These are phyloP conservation scores for Penicillium daleae DNA, from an alignment of 495 filamentous ascomycete species.

Conservation along the genomic window DNA sequence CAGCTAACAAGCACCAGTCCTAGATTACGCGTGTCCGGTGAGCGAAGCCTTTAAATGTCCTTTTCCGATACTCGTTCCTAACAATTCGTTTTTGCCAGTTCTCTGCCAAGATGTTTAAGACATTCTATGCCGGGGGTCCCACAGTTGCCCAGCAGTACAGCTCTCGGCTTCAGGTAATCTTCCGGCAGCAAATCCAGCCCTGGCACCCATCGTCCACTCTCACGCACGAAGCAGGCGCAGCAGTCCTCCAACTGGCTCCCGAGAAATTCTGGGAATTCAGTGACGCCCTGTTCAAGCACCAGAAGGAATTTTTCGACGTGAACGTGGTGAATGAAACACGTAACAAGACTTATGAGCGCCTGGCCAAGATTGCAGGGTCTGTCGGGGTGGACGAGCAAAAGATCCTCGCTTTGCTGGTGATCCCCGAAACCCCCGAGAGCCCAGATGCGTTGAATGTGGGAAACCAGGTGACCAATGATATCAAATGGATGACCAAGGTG, in stretches of 20 bases:
- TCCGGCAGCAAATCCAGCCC: slow-evolving; percentile 91
- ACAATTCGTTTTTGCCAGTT: slow-evolving; percentile 35
- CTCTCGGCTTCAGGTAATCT: slow-evolving; percentile 67
- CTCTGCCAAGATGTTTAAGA: slow-evolving; percentile 73
- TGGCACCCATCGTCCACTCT: slow-evolving; percentile 94
- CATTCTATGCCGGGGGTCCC: slow-evolving; percentile 65
- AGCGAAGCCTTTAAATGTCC: slow-evolving; percentile 25
- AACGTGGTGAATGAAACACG: slow-evolving; percentile 78
- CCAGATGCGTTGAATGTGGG: slow-evolving; percentile 73
- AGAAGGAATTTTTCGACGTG: slow-evolving; percentile 79
- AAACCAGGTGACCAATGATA: slow-evolving; percentile 76
- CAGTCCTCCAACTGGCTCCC: slow-evolving; percentile 69
- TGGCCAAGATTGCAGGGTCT: slow-evolving; percentile 68
- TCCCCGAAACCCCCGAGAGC: slow-evolving; percentile 62
- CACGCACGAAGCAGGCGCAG: slow-evolving; percentile 82
- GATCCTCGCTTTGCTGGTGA: slow-evolving; percentile 65
- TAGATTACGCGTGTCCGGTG: slow-evolving; percentile 86
- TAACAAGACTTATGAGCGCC: slow-evolving; percentile 80
- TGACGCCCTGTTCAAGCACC: slow-evolving; percentile 68
- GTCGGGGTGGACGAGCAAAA: slow-evolving; percentile 68
- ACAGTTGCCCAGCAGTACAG: slow-evolving; percentile 59
- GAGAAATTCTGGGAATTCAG: slow-evolving; percentile 79
- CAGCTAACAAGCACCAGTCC: slow-evolving; percentile 47
- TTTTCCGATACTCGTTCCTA: not conserved
- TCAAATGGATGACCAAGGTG: slow-evolving; percentile 83